phyloP scores from a whole-genome alignment of 306 rosid species.

The Elaeagnus macrophylla region DNA sequence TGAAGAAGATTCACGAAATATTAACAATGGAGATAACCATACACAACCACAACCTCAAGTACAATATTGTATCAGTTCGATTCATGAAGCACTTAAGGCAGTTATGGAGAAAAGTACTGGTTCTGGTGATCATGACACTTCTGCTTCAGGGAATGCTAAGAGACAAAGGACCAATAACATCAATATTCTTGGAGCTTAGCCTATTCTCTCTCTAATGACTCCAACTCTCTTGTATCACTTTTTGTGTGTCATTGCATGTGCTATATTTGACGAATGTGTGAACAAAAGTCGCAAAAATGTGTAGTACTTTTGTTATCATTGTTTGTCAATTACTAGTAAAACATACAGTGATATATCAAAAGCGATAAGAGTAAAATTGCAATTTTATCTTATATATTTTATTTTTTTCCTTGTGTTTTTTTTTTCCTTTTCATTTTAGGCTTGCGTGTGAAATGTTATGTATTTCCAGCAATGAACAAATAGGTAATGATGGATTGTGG shows the following conservation, averaged over 20 bases:
- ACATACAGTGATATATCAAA: neutral
- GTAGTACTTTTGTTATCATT: too few relatives aligned
- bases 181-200: slow-evolving; percentile 53
- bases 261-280: too few relatives aligned
- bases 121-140: slow-evolving; percentile 31
- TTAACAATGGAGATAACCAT: slow-evolving; percentile 19
- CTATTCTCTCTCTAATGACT: slow-evolving; percentile 23
- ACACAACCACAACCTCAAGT: slow-evolving; percentile 21
- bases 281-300: too few relatives aligned
- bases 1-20: slow-evolving; percentile 38
- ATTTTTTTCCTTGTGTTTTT: slow-evolving; percentile 12
- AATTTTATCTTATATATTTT: too few relatives aligned
- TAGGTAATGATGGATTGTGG: slow-evolving; percentile 33
- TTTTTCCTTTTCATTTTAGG: neutral
- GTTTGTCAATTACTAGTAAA: too few relatives aligned
- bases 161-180: slow-evolving; percentile 67
- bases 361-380: neutral
- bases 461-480: slow-evolving; percentile 26
- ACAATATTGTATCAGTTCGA: slow-evolving; percentile 54
- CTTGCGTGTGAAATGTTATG: slow-evolving; percentile 31
- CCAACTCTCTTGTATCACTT: neutral
- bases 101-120: slow-evolving; percentile 59
- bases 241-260: neutral
- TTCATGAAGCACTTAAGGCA: slow-evolving; percentile 73
- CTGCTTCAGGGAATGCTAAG: slow-evolving; percentile 63